Evolutionary conservation across 306 rosid species (phyloP), one percentile per base, ranked within the genome.

Genomic region (Trifolium repens): DNA sequence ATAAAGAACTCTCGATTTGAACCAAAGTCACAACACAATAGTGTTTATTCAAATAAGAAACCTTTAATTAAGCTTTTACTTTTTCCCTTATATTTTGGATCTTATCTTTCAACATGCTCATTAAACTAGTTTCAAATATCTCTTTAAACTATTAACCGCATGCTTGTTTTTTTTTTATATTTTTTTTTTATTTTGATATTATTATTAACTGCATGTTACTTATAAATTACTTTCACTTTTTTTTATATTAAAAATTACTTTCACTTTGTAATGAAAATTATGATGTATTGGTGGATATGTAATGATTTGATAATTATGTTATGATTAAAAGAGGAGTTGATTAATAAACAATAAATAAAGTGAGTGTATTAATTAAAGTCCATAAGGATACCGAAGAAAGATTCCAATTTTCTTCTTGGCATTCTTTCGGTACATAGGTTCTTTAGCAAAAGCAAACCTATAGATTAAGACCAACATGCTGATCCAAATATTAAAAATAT

Each of bases 401-500:
- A 91, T 88, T 90, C 93, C 78, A 71, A 79, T 71, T 82, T 82
- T 81, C 85, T 84, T 83, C 73, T 52, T 75, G 78, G 42, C 76
- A 68, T 80, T 71, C 92, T 82, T 88, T 86, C 58, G 82, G 81
- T 68, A 68, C 57, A 80, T 68, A 80, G 82, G 84, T 68, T 88
- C 91, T 79, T 88, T 87, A 62, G 47, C 77, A 26, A 89, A 87
- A 91, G 91, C 59, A 86, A 69, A 54, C 80, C 87, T 77, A 22
- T 22, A 80, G 69, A 5, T 76, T 84, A 40, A 30, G 87, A 57
- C 80, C 62, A 83, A 81, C 73, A 53, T 58, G 79, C 73, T 72
- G 44, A 78, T 55, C 64, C 63, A 75, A 79, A 59, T 27, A 14
- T 69, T 5, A 12, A 46, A 46, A 46, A 46, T 44, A 11, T 46